Base-by-base conservation (phyloP, 176 grass and related monocot species). In the Oryza meridionalis region DNA sequence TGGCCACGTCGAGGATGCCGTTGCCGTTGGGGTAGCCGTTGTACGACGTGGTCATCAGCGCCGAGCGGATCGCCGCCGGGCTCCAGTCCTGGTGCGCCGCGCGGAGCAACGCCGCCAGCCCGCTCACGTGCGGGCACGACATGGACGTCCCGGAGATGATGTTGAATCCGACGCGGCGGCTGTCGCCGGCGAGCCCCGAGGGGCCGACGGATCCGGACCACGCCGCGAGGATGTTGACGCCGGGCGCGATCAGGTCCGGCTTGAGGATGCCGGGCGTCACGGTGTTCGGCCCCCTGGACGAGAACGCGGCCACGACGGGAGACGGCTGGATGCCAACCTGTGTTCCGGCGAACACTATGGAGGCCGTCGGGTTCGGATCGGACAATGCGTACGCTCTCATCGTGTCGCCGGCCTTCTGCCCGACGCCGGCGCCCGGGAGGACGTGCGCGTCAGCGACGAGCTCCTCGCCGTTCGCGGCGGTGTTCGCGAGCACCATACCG, bases 111-210 rank as follows among this genome's bases (percentile, higher is more conserved):
- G 91, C 95, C 17, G 91, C 91, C 11, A 98, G 91, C 21, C 95
- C 95, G 72, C 95, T 98, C 35, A 98, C 86, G 89, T 98, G 95
- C 67, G 95, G 95, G 82, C 95, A 98, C 81, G 95, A 98, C 95
- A 98, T 98, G 81, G 95, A 98, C 14, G 95, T 98, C 69, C 95
- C 92, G 6, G 95, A 98, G 44, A 98, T 93, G 37, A 98, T 98
- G 91, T 95, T 98, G 92, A 94, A 98, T 12, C 81, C 87, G 3
- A 89, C 85, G 66, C 85, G 92, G 35, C 92, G 91, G 24, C 14
- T 5, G 85, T 98, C 96, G 19, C 50, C 85, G 17, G 82, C 43
- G 71, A 94, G 69, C 16, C 85, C 93, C 1, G 96, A 93, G 2
- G 93, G 96, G 13, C 93, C 96, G 49, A 91, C 91, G 45, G 82